Conservation (phyloP, 2,329 filamentous ascomycete species). For the Sclerotinia sclerotiorum region DNA sequence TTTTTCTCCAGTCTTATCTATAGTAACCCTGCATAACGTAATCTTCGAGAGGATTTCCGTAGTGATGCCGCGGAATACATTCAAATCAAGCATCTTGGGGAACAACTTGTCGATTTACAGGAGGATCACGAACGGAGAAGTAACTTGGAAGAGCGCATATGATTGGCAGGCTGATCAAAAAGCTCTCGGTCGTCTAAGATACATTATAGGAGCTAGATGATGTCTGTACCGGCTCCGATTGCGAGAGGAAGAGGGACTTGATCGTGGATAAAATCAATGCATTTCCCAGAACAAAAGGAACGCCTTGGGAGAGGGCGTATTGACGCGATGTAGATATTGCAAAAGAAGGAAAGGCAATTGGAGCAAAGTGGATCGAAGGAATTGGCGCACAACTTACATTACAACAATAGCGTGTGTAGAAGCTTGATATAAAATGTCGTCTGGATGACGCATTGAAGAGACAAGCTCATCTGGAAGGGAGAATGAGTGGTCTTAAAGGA, state of each 20-base stretch:
- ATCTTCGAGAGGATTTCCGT: not conserved
- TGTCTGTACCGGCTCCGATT: not conserved
- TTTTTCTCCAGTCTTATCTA: not conserved
- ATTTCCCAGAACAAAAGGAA: not conserved
- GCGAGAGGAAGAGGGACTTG: not conserved
- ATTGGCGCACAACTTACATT: not conserved
- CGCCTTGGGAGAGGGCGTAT: not conserved
- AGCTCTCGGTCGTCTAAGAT: not conserved
- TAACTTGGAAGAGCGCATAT: not conserved
- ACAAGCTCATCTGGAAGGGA: not conserved
- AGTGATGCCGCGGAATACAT: not conserved
- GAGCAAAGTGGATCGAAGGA: not conserved
- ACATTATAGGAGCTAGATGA: not conserved
- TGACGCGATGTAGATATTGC: not conserved
- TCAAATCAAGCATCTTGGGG: not conserved
- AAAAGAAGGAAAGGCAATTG: not conserved
- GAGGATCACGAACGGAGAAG: not conserved
- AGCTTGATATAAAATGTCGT: not conserved
- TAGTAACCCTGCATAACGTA: not conserved
- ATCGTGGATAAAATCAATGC: not conserved
- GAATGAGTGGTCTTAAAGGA: not conserved
- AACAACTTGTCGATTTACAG: not conserved
- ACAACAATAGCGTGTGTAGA: no score
- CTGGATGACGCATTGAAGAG: not conserved
- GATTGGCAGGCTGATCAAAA: not conserved